Conservation (phyloP, 306 rosid species). For the Mimosa pudica region DNA sequence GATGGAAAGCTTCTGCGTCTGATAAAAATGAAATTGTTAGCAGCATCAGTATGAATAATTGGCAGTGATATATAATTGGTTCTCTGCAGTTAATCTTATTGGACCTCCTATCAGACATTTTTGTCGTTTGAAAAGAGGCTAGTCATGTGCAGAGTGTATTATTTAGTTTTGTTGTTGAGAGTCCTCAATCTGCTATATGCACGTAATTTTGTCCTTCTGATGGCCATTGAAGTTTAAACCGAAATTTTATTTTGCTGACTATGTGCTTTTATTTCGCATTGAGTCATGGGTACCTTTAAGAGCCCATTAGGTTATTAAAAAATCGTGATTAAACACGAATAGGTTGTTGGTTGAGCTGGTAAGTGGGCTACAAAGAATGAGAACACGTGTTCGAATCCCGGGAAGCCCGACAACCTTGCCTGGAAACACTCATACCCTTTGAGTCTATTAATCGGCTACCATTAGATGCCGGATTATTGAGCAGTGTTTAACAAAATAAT, state of each 20-base stretch:
- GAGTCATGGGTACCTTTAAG: background rate
- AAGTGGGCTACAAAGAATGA: too few relatives aligned
- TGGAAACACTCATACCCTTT: too few relatives aligned
- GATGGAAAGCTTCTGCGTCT: conserved; percentile 8
- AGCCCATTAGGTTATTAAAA: background rate
- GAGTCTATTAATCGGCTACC: too few relatives aligned
- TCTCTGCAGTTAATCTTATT: conserved; percentile 3
- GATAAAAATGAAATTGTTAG: conserved; percentile 30
- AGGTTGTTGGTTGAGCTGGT: too few relatives aligned
- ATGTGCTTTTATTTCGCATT: background rate
- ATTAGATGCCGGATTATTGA: too few relatives aligned
- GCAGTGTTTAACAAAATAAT: too few relatives aligned
- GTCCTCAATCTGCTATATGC: conserved; percentile 10
- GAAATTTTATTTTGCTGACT: background rate
- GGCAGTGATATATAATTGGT: conserved; percentile 10
- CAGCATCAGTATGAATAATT: conserved; percentile 24
- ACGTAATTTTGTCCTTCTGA: conserved; percentile 13
- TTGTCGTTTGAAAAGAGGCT: conserved; percentile 25
- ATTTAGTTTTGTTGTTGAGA: conserved; percentile 9
- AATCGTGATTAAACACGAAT: background rate
- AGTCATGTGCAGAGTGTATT: background rate
- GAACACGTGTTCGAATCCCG: too few relatives aligned
- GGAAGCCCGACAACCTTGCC: too few relatives aligned
- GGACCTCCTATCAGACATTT: background rate
- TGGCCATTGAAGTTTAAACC: conserved; percentile 10